Evolutionary conservation across 148 eudicot species (phyloP).

Genomic region (Persicaria tinctoria): DNA sequence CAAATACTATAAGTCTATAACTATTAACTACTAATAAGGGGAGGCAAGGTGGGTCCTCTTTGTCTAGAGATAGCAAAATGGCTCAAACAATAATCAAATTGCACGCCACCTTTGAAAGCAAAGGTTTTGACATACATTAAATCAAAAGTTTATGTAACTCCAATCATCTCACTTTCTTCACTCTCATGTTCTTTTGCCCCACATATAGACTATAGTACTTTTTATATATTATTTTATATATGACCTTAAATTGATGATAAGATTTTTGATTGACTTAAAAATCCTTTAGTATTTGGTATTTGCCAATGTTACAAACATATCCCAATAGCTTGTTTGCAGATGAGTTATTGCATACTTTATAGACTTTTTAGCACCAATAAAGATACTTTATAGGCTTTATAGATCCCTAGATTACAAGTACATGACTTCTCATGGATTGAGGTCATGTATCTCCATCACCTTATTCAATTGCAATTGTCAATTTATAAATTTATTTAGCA

Average conservation of each 20-base stretch:
- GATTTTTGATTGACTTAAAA: background rate
- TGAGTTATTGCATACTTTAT: too few relatives aligned
- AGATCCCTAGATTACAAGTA: too few relatives aligned
- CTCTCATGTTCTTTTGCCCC: background rate
- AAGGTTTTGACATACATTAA: background rate
- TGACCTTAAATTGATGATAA: background rate
- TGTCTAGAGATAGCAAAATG: background rate
- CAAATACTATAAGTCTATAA: background rate
- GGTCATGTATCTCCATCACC: too few relatives aligned
- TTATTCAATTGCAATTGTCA: too few relatives aligned
- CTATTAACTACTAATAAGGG: background rate
- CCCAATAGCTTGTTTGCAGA: background rate
- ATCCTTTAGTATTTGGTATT: background rate
- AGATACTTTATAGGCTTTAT: too few relatives aligned
- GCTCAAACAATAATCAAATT: background rate
- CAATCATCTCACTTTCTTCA: background rate
- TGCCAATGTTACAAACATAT: background rate
- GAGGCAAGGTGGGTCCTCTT: conserved; percentile 1
- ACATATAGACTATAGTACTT: too few relatives aligned
- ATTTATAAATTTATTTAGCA: too few relatives aligned
- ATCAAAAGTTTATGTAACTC: background rate
- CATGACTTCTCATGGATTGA: too few relatives aligned
- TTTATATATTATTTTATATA: background rate
- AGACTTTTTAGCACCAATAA: too few relatives aligned
- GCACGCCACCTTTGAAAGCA: conserved; percentile 9